Base-by-base conservation (phyloP, 345 rosid genomes). In the Clarkia xantiana region DNA sequence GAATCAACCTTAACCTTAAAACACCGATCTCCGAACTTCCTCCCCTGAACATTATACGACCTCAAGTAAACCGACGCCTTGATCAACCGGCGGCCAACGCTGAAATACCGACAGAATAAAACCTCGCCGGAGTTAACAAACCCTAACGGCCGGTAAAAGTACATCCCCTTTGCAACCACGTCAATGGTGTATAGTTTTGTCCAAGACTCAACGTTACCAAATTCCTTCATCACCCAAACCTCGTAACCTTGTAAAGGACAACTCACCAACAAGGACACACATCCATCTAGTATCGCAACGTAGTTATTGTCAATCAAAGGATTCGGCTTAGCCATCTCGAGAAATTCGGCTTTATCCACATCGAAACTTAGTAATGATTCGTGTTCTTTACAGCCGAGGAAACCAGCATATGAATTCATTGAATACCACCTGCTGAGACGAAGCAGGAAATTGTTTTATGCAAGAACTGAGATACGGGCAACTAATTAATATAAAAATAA, bases 191-290 rank as follows among this genome's bases (percentile, higher is more conserved):
- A 47, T 22, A 34, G 51, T 23, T 45, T 56, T 2, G 59, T 46
- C 59, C 59, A 56, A 2, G 59, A 46, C 17, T 56, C 51, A 14
- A 15, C n/a, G 51, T 13, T 40, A 16, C 59, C 52, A 5, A 9
- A 46, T 36, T 29, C 51, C 41, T 56, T 56, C 59, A 56, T 38
- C 25, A 23, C 19, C 45, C 59, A 56, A 9, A 56, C 42, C 18
- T 56, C 52, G 42, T 18, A 46, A 10, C 12, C 44, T 16, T 36
- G 6, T 17, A 23, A 13, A n/a, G 13, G n/a, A 1, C 46, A 36
- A 19, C 17, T 19, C 9, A 29, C 34, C 6, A 44, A 36, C 22
- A 38, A 10, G 44, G 43, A 17, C 7, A 46, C 18, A 44, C 59
- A 39, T 53, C 39, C 57, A 18, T 41, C 19, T 10, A 23, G 0